phyloP scores from a whole-genome alignment of 106 monocot genomes.

The Vanilla planifolia region DNA sequence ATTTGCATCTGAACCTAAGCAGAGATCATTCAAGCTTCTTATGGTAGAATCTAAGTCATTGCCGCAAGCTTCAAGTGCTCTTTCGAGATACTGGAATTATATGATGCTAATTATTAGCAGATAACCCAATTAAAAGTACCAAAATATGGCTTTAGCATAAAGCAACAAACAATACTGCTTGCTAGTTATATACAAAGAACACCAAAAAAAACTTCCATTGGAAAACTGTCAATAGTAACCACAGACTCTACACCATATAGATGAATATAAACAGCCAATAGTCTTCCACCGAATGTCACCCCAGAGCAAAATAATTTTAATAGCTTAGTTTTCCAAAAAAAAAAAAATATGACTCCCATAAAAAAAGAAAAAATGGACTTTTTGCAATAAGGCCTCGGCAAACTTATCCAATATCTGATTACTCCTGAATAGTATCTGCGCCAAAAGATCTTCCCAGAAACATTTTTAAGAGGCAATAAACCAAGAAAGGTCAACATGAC shows the following conservation, averaged over 20 bases:
- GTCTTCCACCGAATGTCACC: too few relatives aligned
- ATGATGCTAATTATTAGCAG: not conserved
- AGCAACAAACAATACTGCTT: not conserved
- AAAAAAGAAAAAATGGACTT: too few relatives aligned
- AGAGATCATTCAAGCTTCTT: slow-evolving; percentile 3
- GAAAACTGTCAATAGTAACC: not conserved
- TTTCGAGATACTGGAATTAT: slow-evolving; percentile 6
- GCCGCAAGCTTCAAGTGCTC: slow-evolving; percentile 5
- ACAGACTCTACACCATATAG: slow-evolving; percentile 1
- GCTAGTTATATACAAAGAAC: not conserved
- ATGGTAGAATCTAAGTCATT: slow-evolving; percentile 9
- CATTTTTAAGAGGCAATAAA: not conserved
- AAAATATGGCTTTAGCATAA: slow-evolving; percentile 3
- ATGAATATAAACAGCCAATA: too few relatives aligned
- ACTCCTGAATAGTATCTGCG: too few relatives aligned
- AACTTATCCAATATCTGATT: too few relatives aligned
- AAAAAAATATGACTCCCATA: too few relatives aligned
- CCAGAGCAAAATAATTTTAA: too few relatives aligned
- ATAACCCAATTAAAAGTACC: not conserved
- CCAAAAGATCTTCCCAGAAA: too few relatives aligned
- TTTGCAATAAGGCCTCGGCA: too few relatives aligned
- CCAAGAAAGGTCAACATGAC: not conserved
- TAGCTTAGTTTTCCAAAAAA: not conserved
- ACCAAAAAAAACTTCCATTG: not conserved
- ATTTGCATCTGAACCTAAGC: slow-evolving; percentile 8